Evolutionary conservation across 805 yeast genomes (phyloP), one percentile per base, ranked within the genome.

Genomic region (Isabelozyma gotoi): DNA sequence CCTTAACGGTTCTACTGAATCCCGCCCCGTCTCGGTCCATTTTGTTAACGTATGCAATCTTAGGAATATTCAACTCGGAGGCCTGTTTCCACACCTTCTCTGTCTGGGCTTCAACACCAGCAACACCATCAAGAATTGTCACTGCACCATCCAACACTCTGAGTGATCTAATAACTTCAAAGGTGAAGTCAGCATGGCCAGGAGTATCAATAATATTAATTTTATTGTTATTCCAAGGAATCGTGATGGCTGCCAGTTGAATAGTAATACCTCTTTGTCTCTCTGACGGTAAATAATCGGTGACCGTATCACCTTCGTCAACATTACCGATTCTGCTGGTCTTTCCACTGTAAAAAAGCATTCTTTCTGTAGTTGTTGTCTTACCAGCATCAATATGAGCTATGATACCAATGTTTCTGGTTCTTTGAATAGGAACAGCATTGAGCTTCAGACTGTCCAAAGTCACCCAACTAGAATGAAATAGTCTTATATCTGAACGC

Each of bases 371-470:
- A 1, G 99, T 91, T 2, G 99, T 94, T 3, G 99, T 94, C 64
- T 94, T 94, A 0, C 99, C 99, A 2, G 99, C 99, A 71, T 94
- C 99, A 42, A 94, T 94, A 61, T 94, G 99, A n/a, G 99, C 99
- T 33, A 94, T 90, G 53, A 94, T 89, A 2, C 99, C 99, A 27
- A 94, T 88, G 64, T 94, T 92, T 47, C 99, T 71, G 18, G 85
- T 77, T 42, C 68, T 68, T 15, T 24, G 29, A 10, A 24, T 24
- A 10, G 29, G 29, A 10, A 24, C 29, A 10, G 12, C n/a, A 24
- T 24, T 24, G 7, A 24, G 29, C 29, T 24, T 24, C 29, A 24
- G 29, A 7, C 10, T 24, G 29, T 24, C 12, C 29, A n/a, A 10
- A 10, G 12, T 10, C 29, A 24, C 29, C 8, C 29, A n/a, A 10